Evolutionary conservation across 345 rosid genomes (phyloP).

Genomic region (Heritiera littoralis): DNA sequence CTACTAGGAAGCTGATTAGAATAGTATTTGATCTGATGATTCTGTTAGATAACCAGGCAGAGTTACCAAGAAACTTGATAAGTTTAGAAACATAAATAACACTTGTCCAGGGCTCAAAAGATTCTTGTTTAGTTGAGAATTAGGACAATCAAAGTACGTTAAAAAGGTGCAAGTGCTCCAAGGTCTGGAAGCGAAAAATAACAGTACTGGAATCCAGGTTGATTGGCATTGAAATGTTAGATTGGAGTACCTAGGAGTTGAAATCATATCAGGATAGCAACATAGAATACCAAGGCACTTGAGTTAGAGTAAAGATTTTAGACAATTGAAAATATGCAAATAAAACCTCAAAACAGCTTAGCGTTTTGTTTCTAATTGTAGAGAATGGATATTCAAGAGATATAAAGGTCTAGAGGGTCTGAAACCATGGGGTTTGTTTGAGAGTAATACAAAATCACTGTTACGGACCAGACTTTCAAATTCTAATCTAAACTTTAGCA

Average conservation of each 20-base stretch:
- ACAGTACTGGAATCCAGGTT: neutral
- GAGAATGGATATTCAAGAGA: neutral
- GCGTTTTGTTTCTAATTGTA: neutral
- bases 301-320: neutral
- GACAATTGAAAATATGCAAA: neutral
- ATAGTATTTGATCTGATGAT: neutral
- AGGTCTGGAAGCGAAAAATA: neutral
- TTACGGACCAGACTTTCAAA: neutral
- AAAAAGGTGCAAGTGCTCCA: neutral
- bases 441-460: neutral
- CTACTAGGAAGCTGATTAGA: neutral
- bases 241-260: neutral
- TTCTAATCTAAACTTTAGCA: neutral
- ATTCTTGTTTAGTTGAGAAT: neutral
- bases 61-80: neutral
- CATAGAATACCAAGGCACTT: neutral
- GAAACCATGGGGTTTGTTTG: neutral
- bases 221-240: neutral
- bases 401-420: neutral
- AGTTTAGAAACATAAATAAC: neutral
- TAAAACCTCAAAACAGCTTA: neutral
- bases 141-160: neutral
- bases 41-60: neutral
- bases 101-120: neutral
- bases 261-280: neutral